Percentiles rank a stretch among this genome's conserved stretches.
Conservation (phyloP, 1,284 basidiomycete species). For the Macrocystidia cucumis region DNA sequence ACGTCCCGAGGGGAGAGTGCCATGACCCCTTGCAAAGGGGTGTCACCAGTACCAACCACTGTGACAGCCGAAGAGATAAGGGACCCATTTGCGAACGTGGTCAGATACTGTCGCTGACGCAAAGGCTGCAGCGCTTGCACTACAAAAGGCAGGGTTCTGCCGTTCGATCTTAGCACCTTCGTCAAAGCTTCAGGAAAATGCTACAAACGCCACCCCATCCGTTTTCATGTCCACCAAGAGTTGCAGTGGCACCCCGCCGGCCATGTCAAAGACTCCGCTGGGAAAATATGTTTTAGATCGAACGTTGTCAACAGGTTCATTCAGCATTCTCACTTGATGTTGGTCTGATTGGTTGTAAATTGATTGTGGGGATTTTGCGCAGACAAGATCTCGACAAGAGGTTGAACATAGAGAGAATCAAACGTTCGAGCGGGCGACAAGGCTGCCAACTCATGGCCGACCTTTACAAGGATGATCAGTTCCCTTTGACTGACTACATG, state of each 20-base stretch:
- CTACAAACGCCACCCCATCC: constrained; percentile 34
- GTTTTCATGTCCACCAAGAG: constrained; percentile 47
- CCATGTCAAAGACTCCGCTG: constrained; percentile 41
- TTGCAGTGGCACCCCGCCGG: constrained; percentile 32
- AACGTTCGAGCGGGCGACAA: constrained; percentile 23
- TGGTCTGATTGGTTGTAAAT: constrained; percentile 32
- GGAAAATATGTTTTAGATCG: not conserved
- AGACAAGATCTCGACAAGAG: constrained; percentile 33
- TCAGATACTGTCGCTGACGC: constrained; percentile 35
- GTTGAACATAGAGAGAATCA: constrained; percentile 40
- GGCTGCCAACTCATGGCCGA: constrained; percentile 37
- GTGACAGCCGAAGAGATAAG: constrained; percentile 30
- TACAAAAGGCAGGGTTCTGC: constrained; percentile 38
- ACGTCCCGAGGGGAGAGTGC: constrained; percentile 37
- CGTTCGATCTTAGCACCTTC: not conserved
- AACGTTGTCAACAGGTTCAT: not conserved
- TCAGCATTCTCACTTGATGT: constrained; percentile 27
- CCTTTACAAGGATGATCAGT: constrained; percentile 18
- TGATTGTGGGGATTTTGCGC: constrained; percentile 33
- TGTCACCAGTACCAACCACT: constrained; percentile 47
- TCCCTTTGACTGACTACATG: not conserved
- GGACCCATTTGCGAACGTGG: constrained; percentile 35
- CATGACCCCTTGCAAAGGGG: constrained; percentile 41
- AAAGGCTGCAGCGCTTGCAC: constrained; percentile 39
- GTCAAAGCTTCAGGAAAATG: not conserved